Evolutionary conservation across 768 basidiomycete genomes (phyloP).

Genomic region (Russula sp.): DNA sequence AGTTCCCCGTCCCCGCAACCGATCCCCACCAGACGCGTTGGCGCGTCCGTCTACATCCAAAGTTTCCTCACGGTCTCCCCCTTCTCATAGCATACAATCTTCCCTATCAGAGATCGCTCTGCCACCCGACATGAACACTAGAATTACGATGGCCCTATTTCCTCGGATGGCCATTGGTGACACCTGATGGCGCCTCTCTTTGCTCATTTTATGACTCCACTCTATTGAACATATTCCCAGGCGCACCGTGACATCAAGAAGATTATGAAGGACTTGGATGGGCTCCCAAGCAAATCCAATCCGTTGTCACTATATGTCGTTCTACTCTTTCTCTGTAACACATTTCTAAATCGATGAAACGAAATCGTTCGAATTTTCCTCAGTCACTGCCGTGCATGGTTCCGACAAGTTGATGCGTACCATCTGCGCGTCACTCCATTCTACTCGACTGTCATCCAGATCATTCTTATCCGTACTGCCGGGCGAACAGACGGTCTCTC

Average conservation of each 20-base stretch:
- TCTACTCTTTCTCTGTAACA: not conserved
- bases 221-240: constrained; percentile 34
- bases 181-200: too few relatives aligned
- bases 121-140: constrained; percentile 62
- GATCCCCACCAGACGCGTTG: not conserved
- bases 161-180: too few relatives aligned
- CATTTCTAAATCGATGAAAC: constrained; percentile 43
- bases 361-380: constrained; percentile 94
- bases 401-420: constrained; percentile 88
- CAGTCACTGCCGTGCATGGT: constrained; percentile 71
- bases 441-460: not conserved
- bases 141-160: constrained; percentile 63
- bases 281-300: constrained; percentile 84
- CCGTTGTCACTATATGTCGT: constrained; percentile 82
- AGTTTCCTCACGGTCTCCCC: not conserved
- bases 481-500: not conserved
- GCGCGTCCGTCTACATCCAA: not conserved
- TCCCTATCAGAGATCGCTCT: not conserved
- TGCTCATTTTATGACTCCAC: not conserved
- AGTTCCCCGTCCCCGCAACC: not conserved
- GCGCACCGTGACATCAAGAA: constrained; percentile 98
- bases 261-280: constrained; percentile 99
- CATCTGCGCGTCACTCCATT: constrained; percentile 63
- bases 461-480: not conserved
- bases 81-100: not conserved